Base-by-base conservation (phyloP, 371 early-diverging fungal species). In the Mucor ambiguus region DNA sequence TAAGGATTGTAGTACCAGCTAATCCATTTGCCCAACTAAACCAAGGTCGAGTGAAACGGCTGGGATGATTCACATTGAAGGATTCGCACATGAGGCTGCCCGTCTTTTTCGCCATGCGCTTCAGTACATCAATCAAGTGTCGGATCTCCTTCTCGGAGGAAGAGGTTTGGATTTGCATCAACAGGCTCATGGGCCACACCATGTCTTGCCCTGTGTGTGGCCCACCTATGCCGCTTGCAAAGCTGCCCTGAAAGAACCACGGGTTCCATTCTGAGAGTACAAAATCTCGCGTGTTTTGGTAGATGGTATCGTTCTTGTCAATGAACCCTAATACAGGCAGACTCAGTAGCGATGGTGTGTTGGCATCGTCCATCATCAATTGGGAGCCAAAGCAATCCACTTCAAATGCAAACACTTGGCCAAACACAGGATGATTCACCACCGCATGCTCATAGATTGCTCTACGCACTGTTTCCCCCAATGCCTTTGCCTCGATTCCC, bases 291-390 rank as follows among this genome's bases (percentile, higher is more conserved):
- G 90, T 90, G 33, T 74, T 79, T 44, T 67, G 66, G 69, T 90
- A 90, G 1, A 80, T 63, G 6, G 73, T 61, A 46, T 89, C 83
- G 14, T 63, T 55, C 10, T 66, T 65, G n/a, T 62, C 60, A 12
- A 85, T 57, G 67, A 88, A 90, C 0, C 87, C 90, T 2, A 88
- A 63, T 8, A 85, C 71, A 2, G 89, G 89, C 41, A 90, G 66
- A 18, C 84, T 79, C 8, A 90, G 66, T 6, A 90, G 75, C 3
- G 84, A 81, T 1, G 90, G 90, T 16, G 83, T 79, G 54, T 87
- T 88, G 18, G 89, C 88, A 59, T 90, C 90, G 61, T 90, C 90
- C 87, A 88, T 88, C 12, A 90, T 60, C 3, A 86, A 63, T 3
- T 67, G 58, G 1, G 86, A 85, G 11, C 90, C 89, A 64, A 74